phyloP scores from a whole-genome alignment of 306 rosid genomes.

The Begonia fuchsioides region DNA sequence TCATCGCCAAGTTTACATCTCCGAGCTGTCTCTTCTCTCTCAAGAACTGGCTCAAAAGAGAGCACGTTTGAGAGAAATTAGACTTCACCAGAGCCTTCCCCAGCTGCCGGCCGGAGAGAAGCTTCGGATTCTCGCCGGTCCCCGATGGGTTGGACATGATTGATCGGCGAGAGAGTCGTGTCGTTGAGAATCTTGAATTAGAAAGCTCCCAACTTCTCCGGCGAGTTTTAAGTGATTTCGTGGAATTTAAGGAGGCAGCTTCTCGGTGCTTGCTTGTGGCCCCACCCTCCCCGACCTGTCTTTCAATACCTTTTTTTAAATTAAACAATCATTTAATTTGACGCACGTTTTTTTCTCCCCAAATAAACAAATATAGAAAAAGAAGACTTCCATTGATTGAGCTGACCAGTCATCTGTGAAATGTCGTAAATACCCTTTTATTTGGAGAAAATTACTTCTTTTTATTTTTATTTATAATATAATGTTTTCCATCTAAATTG shows the following conservation, averaged over 20 bases:
- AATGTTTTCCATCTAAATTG: no score
- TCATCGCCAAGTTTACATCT: no score
- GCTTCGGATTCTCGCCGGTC: slow-evolving; percentile 8
- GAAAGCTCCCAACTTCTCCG: neutral
- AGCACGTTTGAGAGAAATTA: slow-evolving; percentile 60
- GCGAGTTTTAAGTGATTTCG: neutral
- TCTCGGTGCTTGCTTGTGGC: slow-evolving; percentile 11
- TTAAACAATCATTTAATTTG: no score
- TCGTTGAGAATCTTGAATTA: neutral
- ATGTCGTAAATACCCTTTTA: no score
- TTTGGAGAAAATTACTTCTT: no score
- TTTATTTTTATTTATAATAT: no score
- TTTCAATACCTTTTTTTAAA: no score
- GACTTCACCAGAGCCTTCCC: slow-evolving; percentile 42
- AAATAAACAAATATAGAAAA: no score
- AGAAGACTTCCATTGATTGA: no score
- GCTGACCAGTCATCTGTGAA: no score
- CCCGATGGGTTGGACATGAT: slow-evolving; percentile 5
- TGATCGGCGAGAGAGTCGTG: neutral
- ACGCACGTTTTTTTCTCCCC: no score
- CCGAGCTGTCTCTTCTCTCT: slow-evolving; percentile 52
- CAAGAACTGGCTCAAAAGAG: slow-evolving; percentile 50
- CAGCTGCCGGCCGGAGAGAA: slow-evolving; percentile 13
- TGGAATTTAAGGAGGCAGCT: slow-evolving; percentile 10
- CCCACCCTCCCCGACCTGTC: slow-evolving; percentile 13